phyloP scores from a whole-genome alignment of 1,139 yeast genomes.

The Hanseniaspora gamundiae region DNA sequence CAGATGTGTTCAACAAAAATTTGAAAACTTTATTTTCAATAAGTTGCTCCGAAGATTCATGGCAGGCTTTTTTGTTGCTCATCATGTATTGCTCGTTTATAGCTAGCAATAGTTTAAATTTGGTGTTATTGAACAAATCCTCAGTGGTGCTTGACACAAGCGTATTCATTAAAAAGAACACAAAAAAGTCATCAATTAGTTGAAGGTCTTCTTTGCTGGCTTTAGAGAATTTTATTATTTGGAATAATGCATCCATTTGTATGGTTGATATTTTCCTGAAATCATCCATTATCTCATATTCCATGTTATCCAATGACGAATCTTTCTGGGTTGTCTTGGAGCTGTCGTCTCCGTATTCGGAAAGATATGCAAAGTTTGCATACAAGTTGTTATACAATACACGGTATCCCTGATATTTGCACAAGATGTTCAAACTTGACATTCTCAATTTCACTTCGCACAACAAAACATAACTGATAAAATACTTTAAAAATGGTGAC shows the following conservation, averaged over 20 bases:
- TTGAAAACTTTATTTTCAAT: conserved; percentile 39
- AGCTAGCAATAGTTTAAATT: conserved; percentile 60
- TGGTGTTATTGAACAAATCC: conserved; percentile 54
- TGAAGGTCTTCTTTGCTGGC: conserved; percentile 33
- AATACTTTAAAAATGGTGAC: conserved; percentile 26
- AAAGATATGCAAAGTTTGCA: conserved; percentile 24
- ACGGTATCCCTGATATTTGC: conserved; percentile 39
- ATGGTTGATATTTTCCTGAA: conserved; percentile 30
- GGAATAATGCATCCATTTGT: conserved; percentile 41
- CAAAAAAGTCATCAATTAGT: conserved; percentile 39
- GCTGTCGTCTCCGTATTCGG: conserved; percentile 19
- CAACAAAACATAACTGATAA: conserved; percentile 38
- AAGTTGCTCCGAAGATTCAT: conserved; percentile 6
- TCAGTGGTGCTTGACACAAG: conserved; percentile 38
- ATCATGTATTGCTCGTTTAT: conserved; percentile 81
- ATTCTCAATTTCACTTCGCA: conserved; percentile 35
- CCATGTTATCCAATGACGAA: conserved; percentile 22
- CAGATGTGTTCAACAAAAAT: conserved; percentile 27
- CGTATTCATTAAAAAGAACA: conserved; percentile 33
- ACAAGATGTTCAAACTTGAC: conserved; percentile 32
- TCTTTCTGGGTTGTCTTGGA: conserved; percentile 11
- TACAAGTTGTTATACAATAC: conserved; percentile 31
- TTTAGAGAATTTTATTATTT: conserved; percentile 38
- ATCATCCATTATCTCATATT: conserved; percentile 19
- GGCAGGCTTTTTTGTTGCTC: conserved; percentile 30